Percentiles rank a stretch among this genome's conserved stretches.
These are phyloP conservation scores for Baudoinia panamericana DNA, from an alignment of 495 filamentous ascomycete species.

Conservation along the genomic window DNA sequence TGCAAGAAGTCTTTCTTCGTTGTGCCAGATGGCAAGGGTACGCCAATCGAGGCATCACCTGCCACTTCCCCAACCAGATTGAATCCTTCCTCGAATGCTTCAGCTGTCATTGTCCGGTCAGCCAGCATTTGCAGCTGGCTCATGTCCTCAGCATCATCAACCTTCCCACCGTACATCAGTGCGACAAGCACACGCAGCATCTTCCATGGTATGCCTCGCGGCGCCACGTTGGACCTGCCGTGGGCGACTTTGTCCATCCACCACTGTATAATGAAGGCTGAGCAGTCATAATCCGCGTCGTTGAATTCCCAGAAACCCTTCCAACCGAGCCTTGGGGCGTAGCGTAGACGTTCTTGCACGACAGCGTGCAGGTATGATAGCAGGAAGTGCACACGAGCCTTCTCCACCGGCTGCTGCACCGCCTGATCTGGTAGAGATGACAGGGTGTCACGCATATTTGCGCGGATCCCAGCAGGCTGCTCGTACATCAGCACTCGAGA, in stretches of 20 bases:
- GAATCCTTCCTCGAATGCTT: slow-evolving; percentile 83
- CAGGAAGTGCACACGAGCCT: slow-evolving; percentile 78
- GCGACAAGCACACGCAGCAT: slow-evolving; percentile 86
- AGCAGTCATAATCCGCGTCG: slow-evolving; percentile 98
- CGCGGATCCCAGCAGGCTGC: slow-evolving; percentile 87
- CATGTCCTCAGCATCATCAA: slow-evolving; percentile 87
- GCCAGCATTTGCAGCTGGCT: slow-evolving; percentile 57
- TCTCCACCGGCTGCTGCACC: slow-evolving; percentile 74
- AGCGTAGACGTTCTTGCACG: slow-evolving; percentile 87
- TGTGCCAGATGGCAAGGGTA: slow-evolving; percentile 67
- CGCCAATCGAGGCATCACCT: slow-evolving; percentile 42
- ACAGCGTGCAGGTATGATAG: slow-evolving; percentile 94
- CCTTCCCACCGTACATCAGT: slow-evolving; percentile 95
- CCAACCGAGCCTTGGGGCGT: slow-evolving; percentile 91
- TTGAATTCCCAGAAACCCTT: slow-evolving; percentile 99
- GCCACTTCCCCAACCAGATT: slow-evolving; percentile 58
- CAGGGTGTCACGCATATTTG: slow-evolving; percentile 97
- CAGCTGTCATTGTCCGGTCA: slow-evolving; percentile 60
- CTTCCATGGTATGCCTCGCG: slow-evolving; percentile 89
- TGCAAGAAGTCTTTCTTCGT: slow-evolving; percentile 72
- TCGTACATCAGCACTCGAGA: slow-evolving; percentile 95
- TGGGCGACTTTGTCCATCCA: slow-evolving; percentile 77
- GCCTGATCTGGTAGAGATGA: slow-evolving; percentile 66
- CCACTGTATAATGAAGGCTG: slow-evolving; percentile 84
- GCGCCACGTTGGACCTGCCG: slow-evolving; percentile 81